A percentile compares a stretch with the other conserved stretches of the same genome.
These are phyloP conservation scores for Nakazawaea anatomiae DNA, from an alignment of 805 yeast species.

Conservation along the genomic window DNA sequence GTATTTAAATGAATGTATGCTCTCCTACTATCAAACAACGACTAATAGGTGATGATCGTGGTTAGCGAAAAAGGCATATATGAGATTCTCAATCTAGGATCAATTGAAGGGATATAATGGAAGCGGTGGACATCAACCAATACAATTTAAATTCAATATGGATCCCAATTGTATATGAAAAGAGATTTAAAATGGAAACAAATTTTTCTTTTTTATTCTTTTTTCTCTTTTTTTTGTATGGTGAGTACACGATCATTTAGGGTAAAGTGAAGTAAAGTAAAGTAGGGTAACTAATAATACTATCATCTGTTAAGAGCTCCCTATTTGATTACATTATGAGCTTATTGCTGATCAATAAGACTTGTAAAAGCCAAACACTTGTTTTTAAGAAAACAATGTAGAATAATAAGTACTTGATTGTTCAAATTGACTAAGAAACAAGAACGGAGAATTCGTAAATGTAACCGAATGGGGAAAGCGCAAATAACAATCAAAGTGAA, in stretches of 20 bases:
- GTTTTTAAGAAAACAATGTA: too few relatives aligned
- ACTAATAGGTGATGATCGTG: constrained; percentile 8
- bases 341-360: too few relatives aligned
- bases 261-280: not conserved
- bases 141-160: not conserved
- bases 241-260: not conserved
- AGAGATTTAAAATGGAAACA: not conserved
- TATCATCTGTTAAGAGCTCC: too few relatives aligned
- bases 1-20: constrained; percentile 2
- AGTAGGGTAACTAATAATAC: not conserved
- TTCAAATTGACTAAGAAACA: too few relatives aligned
- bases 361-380: too few relatives aligned
- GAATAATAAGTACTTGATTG: too few relatives aligned
- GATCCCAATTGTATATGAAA: not conserved
- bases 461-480: too few relatives aligned
- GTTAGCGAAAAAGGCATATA: constrained; percentile 12
- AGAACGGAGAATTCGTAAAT: too few relatives aligned
- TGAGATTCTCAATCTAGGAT: constrained; percentile 5
- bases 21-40: constrained; percentile 12
- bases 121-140: not conserved
- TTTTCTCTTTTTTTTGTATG: not conserved
- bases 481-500: too few relatives aligned
- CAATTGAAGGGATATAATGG: not conserved
- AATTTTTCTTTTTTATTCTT: not conserved
- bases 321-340: too few relatives aligned